Conservation (phyloP, 768 basidiomycete species). For the Leccinum sublutescens region DNA sequence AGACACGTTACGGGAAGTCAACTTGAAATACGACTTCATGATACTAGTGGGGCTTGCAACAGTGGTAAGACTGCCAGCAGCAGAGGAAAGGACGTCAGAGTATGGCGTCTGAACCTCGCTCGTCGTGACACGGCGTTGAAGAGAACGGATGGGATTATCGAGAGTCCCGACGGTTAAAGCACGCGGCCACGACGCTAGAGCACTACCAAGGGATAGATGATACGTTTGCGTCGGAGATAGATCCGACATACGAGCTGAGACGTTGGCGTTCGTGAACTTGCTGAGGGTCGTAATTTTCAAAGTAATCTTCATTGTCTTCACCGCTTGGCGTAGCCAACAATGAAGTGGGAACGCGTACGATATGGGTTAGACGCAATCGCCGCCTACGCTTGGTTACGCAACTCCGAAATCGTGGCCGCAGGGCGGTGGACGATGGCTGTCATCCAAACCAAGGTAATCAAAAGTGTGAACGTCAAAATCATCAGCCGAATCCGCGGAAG, state of each 20-base stretch:
- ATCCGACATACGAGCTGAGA: conserved; percentile 59
- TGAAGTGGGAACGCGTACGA: conserved; percentile 60
- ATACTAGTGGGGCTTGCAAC: too few species aligned
- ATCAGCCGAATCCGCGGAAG: conserved; percentile 80
- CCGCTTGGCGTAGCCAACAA: conserved; percentile 60
- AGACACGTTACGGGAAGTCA: too few species aligned
- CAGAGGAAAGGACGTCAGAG: too few species aligned
- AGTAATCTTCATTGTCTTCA: conserved; percentile 75
- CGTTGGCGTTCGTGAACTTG: conserved; percentile 50
- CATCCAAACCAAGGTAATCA: conserved; percentile 95
- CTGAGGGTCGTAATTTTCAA: conserved; percentile 52
- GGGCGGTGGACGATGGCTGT: conserved; percentile 65
- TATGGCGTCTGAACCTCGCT: too few species aligned
- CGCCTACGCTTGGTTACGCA: conserved; percentile 86
- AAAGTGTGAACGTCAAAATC: conserved; percentile 92
- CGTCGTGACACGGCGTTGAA: too few species aligned
- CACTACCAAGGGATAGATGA: conserved; percentile 25
- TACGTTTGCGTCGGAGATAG: conserved; percentile 43
- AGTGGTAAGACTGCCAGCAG: too few species aligned
- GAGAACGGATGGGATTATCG: too few species aligned
- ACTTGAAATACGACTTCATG: too few species aligned
- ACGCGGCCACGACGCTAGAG: too few species aligned
- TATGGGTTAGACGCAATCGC: conserved; percentile 94
- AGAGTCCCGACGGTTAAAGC: too few species aligned
- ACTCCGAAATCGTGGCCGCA: conserved; percentile 84